A percentile compares a stretch with the other conserved stretches of the same genome.
Evolutionary conservation across 805 yeast genomes (phyloP).

Genomic region (Wickerhamomyces rabaulensis): DNA sequence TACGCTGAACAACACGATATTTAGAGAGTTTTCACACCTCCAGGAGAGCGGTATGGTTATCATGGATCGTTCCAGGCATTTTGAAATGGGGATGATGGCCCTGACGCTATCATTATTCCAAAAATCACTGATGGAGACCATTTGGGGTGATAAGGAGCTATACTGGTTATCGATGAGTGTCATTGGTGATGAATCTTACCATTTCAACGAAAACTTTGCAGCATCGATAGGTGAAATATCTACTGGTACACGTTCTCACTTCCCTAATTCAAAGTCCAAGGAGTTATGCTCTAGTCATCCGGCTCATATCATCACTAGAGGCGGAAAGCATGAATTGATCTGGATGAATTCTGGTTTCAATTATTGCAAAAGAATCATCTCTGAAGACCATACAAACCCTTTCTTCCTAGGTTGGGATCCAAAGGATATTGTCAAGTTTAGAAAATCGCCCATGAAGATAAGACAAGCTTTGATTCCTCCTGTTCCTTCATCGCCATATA

Average conservation of each 20-base stretch:
- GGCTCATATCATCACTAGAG: slow-evolving; percentile 35
- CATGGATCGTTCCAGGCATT: slow-evolving; percentile 19
- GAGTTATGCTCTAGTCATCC: slow-evolving; percentile 56
- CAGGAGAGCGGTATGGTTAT: slow-evolving; percentile 26
- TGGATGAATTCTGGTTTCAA: slow-evolving; percentile 58
- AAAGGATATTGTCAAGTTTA: slow-evolving; percentile 25
- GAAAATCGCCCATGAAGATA: slow-evolving; percentile 32
- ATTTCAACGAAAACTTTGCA: slow-evolving; percentile 5
- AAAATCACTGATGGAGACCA: slow-evolving; percentile 23
- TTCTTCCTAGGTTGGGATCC: slow-evolving; percentile 3
- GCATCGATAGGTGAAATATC: slow-evolving; percentile 16
- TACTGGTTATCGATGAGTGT: slow-evolving; percentile 29
- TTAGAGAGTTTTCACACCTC: slow-evolving; percentile 8
- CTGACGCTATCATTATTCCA: slow-evolving; percentile 21
- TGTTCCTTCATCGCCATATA: slow-evolving; percentile 24
- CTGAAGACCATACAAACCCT: slow-evolving; percentile 4
- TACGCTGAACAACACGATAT: slow-evolving; percentile 12
- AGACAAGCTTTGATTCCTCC: slow-evolving; percentile 45
- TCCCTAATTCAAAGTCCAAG: not conserved
- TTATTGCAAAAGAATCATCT: slow-evolving; percentile 32
- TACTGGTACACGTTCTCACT: slow-evolving; percentile 6
- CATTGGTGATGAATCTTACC: slow-evolving; percentile 9
- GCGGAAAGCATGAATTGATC: slow-evolving; percentile 33
- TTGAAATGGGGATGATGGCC: slow-evolving; percentile 21
- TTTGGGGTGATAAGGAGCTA: slow-evolving; percentile 31